phyloP scores from a whole-genome alignment of 352 stramenopile genomes.

The Globisporangium orthogonon region DNA sequence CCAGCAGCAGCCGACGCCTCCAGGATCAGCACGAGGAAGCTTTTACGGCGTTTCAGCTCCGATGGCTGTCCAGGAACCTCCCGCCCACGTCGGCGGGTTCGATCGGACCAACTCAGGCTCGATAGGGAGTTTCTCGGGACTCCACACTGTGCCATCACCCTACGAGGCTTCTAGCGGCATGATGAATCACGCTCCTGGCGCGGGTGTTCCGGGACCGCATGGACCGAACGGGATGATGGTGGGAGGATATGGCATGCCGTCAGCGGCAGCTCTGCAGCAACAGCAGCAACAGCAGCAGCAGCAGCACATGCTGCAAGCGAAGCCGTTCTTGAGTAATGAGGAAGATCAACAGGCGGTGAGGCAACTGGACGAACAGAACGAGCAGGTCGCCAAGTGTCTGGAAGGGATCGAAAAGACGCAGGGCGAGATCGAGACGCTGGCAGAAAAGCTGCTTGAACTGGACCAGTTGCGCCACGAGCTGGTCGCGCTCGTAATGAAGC shows the following conservation, averaged over 20 bases:
- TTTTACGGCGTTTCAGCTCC: constrained; percentile 6
- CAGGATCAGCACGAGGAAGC: constrained; percentile 10
- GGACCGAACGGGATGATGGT: constrained; percentile 17
- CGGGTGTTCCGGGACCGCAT: constrained; percentile 4
- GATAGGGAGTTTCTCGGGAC: constrained; percentile 36
- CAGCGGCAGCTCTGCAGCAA: constrained; percentile 3
- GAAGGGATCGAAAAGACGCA: constrained; percentile 57
- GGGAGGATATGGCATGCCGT: constrained; percentile 4
- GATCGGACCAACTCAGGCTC: constrained; percentile 37
- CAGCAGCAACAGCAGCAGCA: no score
- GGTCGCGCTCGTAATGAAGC: constrained; percentile 59
- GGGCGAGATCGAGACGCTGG: constrained; percentile 47
- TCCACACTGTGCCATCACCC: constrained; percentile 17
- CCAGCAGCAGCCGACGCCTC: constrained; percentile 11
- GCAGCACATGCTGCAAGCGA: constrained; percentile 12
- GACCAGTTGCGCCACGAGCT: constrained; percentile 72
- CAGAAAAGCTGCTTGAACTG: constrained; percentile 57
- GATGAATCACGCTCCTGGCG: constrained; percentile 12
- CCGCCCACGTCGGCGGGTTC: constrained; percentile 9
- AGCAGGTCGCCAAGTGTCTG: constrained; percentile 32
- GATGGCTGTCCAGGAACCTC: not conserved
- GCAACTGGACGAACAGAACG: constrained; percentile 56
- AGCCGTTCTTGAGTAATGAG: constrained; percentile 54
- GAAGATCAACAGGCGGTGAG: constrained; percentile 40
- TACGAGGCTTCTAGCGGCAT: constrained; percentile 18